Conservation (phyloP, 2,329 filamentous ascomycete genomes). For the Xylariaceae sp. region DNA sequence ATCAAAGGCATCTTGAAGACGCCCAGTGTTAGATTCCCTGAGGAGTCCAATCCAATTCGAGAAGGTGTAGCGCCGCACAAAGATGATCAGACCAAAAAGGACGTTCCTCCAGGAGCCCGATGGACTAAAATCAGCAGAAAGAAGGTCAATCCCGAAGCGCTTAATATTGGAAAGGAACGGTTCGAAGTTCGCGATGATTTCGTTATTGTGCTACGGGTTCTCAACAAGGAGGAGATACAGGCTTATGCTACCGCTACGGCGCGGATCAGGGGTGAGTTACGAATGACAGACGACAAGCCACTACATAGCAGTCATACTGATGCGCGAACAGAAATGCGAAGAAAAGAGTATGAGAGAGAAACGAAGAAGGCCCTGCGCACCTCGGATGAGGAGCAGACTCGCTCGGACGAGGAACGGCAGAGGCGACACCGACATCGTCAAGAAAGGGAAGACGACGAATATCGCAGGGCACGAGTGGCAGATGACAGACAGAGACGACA, state of each 20-base stretch:
- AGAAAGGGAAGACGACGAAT: conserved; percentile 31
- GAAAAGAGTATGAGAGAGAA: conserved; percentile 39
- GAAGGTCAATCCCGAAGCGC: conserved; percentile 81
- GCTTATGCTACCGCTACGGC: conserved; percentile 76
- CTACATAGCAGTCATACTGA: neutral
- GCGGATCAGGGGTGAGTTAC: conserved; percentile 65
- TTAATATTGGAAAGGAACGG: conserved; percentile 81
- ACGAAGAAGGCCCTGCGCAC: conserved; percentile 18
- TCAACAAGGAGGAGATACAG: conserved; percentile 86
- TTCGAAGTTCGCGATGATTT: conserved; percentile 91
- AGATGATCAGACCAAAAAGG: conserved; percentile 68
- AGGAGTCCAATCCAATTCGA: conserved; percentile 74
- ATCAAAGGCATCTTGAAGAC: conserved; percentile 82
- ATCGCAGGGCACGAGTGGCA: conserved; percentile 22
- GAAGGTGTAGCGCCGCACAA: conserved; percentile 94
- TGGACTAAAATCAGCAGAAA: conserved; percentile 92
- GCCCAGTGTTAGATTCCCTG: conserved; percentile 77
- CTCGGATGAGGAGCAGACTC: conserved; percentile 27
- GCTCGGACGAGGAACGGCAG: conserved; percentile 31
- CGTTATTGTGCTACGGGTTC: conserved; percentile 83
- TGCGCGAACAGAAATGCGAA: conserved; percentile 35
- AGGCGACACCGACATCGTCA: conserved; percentile 28
- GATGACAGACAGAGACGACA: conserved; percentile 28
- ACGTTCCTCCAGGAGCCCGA: conserved; percentile 71
- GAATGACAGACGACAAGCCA: neutral